phyloP scores from a whole-genome alignment of 73 alveolate species.

The Paramecium octaurelia region DNA sequence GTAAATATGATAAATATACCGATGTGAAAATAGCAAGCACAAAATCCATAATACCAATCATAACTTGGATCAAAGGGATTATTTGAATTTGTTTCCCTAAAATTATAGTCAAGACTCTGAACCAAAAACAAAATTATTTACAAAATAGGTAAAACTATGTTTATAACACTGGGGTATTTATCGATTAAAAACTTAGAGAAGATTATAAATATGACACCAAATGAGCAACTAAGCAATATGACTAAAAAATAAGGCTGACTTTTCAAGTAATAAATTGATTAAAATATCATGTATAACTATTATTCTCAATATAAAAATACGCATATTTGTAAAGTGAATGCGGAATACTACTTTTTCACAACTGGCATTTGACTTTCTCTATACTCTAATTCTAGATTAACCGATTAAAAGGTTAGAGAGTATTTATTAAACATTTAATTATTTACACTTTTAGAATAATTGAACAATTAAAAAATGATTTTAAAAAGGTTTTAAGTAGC shows the following conservation, averaged over 20 bases:
- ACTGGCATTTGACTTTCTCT: neutral
- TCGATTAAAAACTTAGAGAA: neutral
- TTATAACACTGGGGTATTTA: neutral
- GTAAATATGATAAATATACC: neutral
- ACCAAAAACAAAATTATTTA: neutral
- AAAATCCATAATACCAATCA: conserved; percentile 8
- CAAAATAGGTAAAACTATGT: neutral
- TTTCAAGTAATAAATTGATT: neutral
- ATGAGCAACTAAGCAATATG: neutral
- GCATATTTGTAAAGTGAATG: neutral
- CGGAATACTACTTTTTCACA: neutral
- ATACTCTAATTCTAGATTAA: neutral
- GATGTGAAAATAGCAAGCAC: neutral
- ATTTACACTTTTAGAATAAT: neutral
- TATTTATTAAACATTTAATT: conserved; percentile 20
- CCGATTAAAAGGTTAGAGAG: neutral
- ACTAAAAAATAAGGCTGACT: neutral
- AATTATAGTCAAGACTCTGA: neutral
- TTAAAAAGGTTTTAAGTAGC: neutral
- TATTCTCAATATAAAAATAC: neutral
- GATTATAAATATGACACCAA: neutral
- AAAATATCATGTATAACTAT: neutral
- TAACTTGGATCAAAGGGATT: neutral
- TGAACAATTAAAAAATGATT: neutral
- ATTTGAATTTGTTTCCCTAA: neutral